Conservation (phyloP, 139 green algal species). For the Chara braunii region DNA sequence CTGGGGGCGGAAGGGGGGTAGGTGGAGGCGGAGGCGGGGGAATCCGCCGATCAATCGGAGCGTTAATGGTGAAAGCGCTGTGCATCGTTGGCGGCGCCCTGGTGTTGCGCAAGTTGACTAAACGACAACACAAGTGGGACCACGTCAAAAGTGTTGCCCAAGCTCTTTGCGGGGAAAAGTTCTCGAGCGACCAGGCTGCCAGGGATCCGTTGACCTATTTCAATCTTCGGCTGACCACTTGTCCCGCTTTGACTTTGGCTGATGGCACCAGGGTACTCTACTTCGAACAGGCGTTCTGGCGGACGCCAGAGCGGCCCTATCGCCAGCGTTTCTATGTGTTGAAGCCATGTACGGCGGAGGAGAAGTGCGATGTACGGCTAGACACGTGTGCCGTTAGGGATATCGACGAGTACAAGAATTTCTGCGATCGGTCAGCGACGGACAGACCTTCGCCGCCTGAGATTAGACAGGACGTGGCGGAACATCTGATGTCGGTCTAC, state of each 20-base stretch:
- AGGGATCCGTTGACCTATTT: conserved; percentile 18
- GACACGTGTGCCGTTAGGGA: conserved; percentile 13
- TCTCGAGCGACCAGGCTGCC: conserved; percentile 6
- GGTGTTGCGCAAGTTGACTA: no score
- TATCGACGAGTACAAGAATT: conserved; percentile 19
- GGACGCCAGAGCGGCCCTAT: conserved; percentile 21
- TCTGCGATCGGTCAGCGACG: conserved; percentile 24
- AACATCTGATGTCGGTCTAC: conserved; percentile 32
- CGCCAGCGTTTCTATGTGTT: conserved; percentile 20
- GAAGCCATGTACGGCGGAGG: conserved; percentile 14
- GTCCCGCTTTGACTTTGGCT: conserved; percentile 6
- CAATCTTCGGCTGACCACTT: conserved; percentile 19
- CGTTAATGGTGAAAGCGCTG: no score
- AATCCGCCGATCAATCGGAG: no score
- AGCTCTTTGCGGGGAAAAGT: no score
- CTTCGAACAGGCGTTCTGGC: conserved; percentile 24
- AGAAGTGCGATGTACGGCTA: conserved; percentile 30
- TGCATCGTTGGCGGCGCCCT: no score
- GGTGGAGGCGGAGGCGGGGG: no score
- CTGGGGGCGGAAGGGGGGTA: no score
- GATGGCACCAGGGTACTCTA: conserved; percentile 24
- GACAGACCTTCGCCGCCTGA: conserved; percentile 1
- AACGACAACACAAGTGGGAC: no score
- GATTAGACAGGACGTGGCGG: conserved; percentile 16
- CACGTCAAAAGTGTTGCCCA: no score